Evolutionary conservation across 495 filamentous ascomycete genomes (phyloP).

Genomic region (Trichoderma parareesei): DNA sequence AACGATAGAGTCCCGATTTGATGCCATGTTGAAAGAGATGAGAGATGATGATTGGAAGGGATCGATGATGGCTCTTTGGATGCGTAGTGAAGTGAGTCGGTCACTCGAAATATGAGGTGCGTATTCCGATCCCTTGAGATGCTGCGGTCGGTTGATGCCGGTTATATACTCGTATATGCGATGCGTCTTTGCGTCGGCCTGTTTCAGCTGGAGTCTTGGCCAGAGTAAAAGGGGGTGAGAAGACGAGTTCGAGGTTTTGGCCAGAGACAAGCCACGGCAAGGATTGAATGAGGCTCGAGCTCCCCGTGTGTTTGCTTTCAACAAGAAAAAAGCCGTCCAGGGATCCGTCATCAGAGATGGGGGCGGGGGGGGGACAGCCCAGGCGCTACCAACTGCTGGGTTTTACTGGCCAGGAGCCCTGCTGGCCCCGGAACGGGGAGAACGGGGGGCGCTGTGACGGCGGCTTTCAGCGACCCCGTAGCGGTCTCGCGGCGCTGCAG

Average conservation of each 20-base stretch:
- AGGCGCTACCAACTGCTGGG: no score
- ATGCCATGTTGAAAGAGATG: background rate
- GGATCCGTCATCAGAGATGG: no score
- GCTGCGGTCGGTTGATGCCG: background rate
- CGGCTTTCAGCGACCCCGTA: background rate
- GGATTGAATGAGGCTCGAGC: background rate
- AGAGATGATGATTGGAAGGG: background rate
- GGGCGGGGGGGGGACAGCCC: no score
- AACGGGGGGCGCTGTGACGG: background rate
- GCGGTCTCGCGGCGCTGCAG: background rate
- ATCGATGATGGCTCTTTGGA: background rate
- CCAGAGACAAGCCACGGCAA: background rate
- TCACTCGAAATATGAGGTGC: background rate
- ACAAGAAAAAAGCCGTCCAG: no score
- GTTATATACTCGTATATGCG: background rate
- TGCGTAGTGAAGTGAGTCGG: background rate
- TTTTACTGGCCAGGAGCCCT: no score
- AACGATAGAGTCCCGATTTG: slow-evolving; percentile 2
- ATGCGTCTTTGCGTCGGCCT: background rate
- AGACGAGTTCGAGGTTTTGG: background rate
- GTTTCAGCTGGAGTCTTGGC: background rate
- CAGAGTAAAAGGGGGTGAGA: background rate
- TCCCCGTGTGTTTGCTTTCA: no score
- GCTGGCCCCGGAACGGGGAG: background rate
- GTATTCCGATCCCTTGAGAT: background rate